These are phyloP conservation scores for Fraxinus americana DNA, from an alignment of 257 asterid species.

Conservation along the genomic window DNA sequence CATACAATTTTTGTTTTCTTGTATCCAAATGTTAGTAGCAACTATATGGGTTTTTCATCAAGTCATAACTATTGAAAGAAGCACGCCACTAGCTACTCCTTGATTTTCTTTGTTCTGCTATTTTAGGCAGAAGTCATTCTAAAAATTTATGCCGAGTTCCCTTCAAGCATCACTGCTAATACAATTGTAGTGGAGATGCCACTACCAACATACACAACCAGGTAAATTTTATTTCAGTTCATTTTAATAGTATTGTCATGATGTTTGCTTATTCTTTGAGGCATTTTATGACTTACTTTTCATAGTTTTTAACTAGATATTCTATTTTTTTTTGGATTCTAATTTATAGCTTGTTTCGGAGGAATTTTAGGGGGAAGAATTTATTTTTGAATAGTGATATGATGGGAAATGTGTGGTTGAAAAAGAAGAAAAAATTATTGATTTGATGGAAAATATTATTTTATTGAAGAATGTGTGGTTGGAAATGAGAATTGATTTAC, in stretches of 20 bases:
- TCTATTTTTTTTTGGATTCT: not conserved
- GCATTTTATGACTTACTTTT: not conserved
- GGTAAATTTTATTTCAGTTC: conserved; percentile 44
- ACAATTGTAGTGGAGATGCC: conserved; percentile 93
- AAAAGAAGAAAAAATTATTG: too few species aligned
- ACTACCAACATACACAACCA: conserved; percentile 83
- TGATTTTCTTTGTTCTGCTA: conserved; percentile 25
- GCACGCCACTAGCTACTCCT: conserved; percentile 19
- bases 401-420: too few species aligned
- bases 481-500: too few species aligned
- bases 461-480: too few species aligned
- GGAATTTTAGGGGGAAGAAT: too few species aligned
- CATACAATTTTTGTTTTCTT: conserved; percentile 13
- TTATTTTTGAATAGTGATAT: too few species aligned
- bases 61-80: conserved; percentile 9
- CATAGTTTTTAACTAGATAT: not conserved
- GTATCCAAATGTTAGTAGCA: conserved; percentile 16
- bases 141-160: conserved; percentile 94
- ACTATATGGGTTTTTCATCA: not conserved
- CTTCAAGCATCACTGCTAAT: conserved; percentile 85
- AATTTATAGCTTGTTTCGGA: too few species aligned
- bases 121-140: conserved; percentile 93
- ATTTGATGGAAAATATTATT: too few species aligned
- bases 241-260: not conserved
- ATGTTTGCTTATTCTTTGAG: not conserved